Conservation (phyloP, 1,139 yeast genomes). For the Kurtzmaniella quercitrusa region DNA sequence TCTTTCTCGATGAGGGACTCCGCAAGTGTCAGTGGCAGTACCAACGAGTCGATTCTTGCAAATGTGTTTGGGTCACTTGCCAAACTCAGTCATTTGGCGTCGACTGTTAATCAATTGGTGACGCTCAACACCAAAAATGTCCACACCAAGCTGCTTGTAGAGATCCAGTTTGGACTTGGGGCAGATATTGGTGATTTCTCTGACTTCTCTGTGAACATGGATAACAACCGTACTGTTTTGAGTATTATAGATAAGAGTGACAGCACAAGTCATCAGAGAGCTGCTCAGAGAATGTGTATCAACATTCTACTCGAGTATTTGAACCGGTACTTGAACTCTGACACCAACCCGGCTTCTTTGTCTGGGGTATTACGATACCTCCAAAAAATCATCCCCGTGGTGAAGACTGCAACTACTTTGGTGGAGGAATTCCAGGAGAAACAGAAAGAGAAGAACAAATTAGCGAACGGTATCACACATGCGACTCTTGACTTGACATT, state of each 20-base stretch:
- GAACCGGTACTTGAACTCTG: conserved; percentile 4
- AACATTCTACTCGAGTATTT: conserved; percentile 16
- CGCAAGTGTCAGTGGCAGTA: neutral
- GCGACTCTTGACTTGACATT: conserved; percentile 32
- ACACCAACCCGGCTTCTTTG: neutral
- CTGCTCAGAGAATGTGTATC: conserved; percentile 12
- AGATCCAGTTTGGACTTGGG: conserved; percentile 27
- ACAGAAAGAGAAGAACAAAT: conserved; percentile 21
- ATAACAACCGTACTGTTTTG: neutral
- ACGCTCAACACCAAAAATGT: conserved; percentile 22
- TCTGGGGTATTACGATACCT: conserved; percentile 6
- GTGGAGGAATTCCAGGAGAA: neutral
- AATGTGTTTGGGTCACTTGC: conserved; percentile 26
- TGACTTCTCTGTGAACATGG: conserved; percentile 17
- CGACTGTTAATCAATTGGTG: conserved; percentile 30
- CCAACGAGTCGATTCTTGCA: conserved; percentile 15
- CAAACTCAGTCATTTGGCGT: conserved; percentile 29
- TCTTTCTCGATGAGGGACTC: neutral
- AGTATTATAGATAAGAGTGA: conserved; percentile 10
- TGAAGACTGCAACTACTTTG: neutral
- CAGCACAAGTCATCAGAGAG: conserved; percentile 10
- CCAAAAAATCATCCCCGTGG: conserved; percentile 2
- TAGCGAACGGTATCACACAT: conserved; percentile 30
- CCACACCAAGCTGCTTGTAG: conserved; percentile 22
- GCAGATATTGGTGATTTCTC: conserved; percentile 19